Evolutionary conservation across 2,329 filamentous ascomycete species (phyloP).

Genomic region (Aspergillus tubingensis): DNA sequence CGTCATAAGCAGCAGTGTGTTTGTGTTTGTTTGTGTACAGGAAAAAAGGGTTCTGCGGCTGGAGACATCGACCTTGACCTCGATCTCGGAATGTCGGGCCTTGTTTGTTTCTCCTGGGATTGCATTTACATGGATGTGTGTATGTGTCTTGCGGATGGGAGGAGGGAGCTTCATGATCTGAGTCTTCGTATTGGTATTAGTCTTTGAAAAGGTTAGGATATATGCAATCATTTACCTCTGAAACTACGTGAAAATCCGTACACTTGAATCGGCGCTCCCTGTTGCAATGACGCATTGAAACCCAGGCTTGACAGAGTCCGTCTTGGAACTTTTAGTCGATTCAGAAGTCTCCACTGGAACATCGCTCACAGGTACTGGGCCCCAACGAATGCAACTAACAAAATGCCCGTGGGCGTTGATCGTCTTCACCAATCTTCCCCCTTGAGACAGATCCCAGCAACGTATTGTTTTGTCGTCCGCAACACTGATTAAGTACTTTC

Average conservation of each 20-base stretch:
- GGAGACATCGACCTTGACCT: too few relatives aligned
- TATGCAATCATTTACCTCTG: not conserved
- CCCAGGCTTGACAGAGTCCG: not conserved
- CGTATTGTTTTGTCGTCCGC: constrained; percentile 88
- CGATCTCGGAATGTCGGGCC: too few relatives aligned
- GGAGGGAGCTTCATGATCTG: not conserved
- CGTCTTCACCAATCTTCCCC: constrained; percentile 84
- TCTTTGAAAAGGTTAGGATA: not conserved
- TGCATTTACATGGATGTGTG: too few relatives aligned
- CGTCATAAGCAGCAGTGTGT: too few relatives aligned
- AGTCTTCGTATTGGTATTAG: not conserved
- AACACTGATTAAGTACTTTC: constrained; percentile 83
- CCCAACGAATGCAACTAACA: constrained; percentile 84
- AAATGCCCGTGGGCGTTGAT: constrained; percentile 83
- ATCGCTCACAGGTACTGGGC: constrained; percentile 52
- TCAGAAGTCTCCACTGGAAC: not conserved
- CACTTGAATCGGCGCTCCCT: not conserved
- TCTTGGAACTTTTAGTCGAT: not conserved
- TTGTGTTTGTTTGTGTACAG: too few relatives aligned
- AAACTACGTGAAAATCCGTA: not conserved
- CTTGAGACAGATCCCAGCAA: constrained; percentile 91
- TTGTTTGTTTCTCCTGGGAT: too few relatives aligned
- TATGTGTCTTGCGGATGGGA: not conserved
- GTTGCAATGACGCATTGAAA: not conserved
- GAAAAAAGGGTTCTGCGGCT: too few relatives aligned